Evolutionary conservation across 1,284 basidiomycete species (phyloP), one percentile per base, ranked within the genome.

Genomic region (Microbotryum violaceum): DNA sequence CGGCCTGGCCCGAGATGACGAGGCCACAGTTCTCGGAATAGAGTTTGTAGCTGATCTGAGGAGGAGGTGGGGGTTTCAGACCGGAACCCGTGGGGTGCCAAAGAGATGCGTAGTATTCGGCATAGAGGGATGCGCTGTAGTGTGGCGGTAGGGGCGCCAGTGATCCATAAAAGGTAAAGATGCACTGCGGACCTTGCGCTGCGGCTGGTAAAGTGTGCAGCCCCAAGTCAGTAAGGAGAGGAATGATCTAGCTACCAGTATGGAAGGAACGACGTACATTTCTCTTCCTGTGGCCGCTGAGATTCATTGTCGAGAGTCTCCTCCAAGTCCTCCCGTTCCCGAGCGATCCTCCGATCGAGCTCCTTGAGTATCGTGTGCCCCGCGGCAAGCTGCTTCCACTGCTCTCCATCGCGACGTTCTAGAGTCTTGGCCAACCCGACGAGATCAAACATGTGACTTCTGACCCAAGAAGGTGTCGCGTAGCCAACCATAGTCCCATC

Each of bases 21-120:
- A 76, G 56, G 5, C 71, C 71, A 61, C 75, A 76, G 27, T 74
- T 72, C 10, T 68, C 63, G 6, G 72, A 74, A 56, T 71, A 72
- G 47, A 74, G 64, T 12, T 70, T 50, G 27, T 68, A 67, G 25
- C 66, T 54, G 46, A 75, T 55, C 7, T 44, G 23, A 2, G 72
- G 60, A 1, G 65, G 63, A 0, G 74, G 70, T 0, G 71, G 64
- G 0, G 55, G 3, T 21, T 70, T 59, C n/a, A 70, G 60, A 20
- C 55, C 58, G 0, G 72, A 67, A 2, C 75, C 75, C 1, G 71
- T 72, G 0, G 74, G 70, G 8, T 65, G 58, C 25, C 60, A 60
- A 20, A 70, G 59, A 21, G 73, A 70, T 9, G 57, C 21, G 59
- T 76, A 74, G 53, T 69, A 71, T n/a, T 71, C 69, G n/a, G 61